A percentile compares a stretch with the other conserved stretches of the same genome.
phyloP scores from a whole-genome alignment of 306 rosid genomes.

The Lathyrus oleraceus region DNA sequence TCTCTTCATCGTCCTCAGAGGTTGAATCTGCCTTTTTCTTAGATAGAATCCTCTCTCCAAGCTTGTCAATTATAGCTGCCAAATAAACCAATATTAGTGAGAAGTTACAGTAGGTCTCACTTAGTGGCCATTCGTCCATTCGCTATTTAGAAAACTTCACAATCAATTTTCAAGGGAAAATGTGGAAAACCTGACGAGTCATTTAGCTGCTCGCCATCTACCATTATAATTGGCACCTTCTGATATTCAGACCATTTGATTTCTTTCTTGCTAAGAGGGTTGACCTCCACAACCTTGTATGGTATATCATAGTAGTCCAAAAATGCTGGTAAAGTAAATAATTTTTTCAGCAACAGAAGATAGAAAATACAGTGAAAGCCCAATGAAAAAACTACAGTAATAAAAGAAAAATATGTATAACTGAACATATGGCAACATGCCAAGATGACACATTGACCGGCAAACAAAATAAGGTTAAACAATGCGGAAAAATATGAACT shows the following conservation, averaged over 20 bases:
- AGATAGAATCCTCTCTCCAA: slow-evolving; percentile 54
- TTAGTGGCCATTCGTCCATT: slow-evolving; percentile 12
- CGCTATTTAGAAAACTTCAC: slow-evolving; percentile 4
- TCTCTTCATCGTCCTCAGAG: slow-evolving; percentile 76
- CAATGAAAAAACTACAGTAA: slow-evolving; percentile 20
- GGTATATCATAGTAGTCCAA: slow-evolving; percentile 90
- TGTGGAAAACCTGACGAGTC: slow-evolving; percentile 85
- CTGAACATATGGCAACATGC: slow-evolving; percentile 8
- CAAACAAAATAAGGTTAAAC: slow-evolving; percentile 3
- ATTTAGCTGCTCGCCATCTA: slow-evolving; percentile 87
- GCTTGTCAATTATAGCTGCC: slow-evolving; percentile 76
- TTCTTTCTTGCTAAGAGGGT: slow-evolving; percentile 94
- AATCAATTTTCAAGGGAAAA: slow-evolving; percentile 4
- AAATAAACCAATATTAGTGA: slow-evolving; percentile 9
- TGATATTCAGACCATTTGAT: slow-evolving; percentile 91
- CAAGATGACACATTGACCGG: not conserved
- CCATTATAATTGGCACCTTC: slow-evolving; percentile 94
- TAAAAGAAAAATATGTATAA: not conserved
- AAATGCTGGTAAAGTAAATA: slow-evolving; percentile 63
- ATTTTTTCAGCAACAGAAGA: slow-evolving; percentile 27
- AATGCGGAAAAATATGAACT: not conserved
- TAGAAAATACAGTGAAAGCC: slow-evolving; percentile 22
- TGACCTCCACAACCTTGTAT: slow-evolving; percentile 90
- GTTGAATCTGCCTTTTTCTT: slow-evolving; percentile 42
- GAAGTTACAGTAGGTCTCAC: not conserved